Evolutionary conservation across 2,329 filamentous ascomycete species (phyloP), one percentile per base, ranked within the genome.

Genomic region (Aaosphaeria arxii): DNA sequence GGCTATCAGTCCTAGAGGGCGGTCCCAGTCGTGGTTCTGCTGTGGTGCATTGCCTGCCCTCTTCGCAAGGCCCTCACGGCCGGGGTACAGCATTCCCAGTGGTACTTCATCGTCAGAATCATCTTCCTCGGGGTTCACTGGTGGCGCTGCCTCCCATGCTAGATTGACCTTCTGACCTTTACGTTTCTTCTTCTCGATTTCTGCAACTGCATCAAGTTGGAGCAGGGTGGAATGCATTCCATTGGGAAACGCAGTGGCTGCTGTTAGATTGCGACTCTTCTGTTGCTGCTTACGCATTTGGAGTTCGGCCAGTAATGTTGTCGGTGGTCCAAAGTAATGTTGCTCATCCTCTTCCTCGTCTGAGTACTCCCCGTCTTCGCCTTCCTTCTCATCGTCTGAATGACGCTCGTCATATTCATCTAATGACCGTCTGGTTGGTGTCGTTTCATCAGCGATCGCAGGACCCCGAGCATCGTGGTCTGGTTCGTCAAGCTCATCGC

Each of bases 181-280:
- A 35, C 92, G 83, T 30, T 87, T 80, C 55, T 86, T 84, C 57
- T 85, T 86, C 66, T 96, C 88, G 28, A 91, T 81, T 69, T 96
- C 88, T 24, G 89, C 89, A 30, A 96, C 89, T 0, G 90, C 88
- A 63, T 99, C 92, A 57, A 97, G 81, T 65, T 99, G 85, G 1
- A 99, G 77, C 4, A 99, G 78, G 0, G 94, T 99, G 11, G 89
- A 89, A 55, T 94, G 89, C 79, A 95, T 86, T n/a, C 90, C 91
- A 46, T 87, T 85, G 17, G 87, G 86, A 57, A 77, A 80, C 1
- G 78, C 74, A 11, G 79, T 82, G 31, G 81, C 77, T 24, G 85
- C 79, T 11, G 87, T 87, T 24, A 85, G 82, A 30, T 86, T 94
- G 33, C 94, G 85, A 52, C 85, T 78, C 69, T 89, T 91, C 61